phyloP scores from a whole-genome alignment of 164 flowering plant genomes.

The Liquidambar formosana region DNA sequence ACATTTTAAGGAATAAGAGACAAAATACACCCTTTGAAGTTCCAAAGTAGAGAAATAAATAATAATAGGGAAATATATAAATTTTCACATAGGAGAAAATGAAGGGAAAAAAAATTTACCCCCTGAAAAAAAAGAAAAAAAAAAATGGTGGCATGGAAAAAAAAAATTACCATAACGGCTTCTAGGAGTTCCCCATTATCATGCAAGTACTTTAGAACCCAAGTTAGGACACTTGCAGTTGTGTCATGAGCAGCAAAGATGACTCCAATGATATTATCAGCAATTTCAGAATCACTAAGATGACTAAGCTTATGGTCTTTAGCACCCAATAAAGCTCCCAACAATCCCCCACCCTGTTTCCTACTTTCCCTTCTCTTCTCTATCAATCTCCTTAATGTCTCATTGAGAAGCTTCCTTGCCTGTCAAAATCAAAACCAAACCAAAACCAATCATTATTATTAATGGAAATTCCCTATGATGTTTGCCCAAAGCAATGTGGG shows the following conservation, averaged over 20 bases:
- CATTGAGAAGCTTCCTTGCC: slow-evolving; percentile 71
- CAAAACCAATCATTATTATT: too few species aligned
- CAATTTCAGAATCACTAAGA: slow-evolving; percentile 69
- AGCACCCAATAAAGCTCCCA: slow-evolving; percentile 42
- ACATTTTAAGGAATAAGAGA: too few species aligned
- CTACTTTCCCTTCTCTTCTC: slow-evolving; percentile 51
- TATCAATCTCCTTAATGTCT: slow-evolving; percentile 49
- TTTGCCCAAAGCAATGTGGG: too few species aligned
- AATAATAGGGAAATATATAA: too few species aligned
- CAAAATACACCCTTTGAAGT: too few species aligned
- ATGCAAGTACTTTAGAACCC: slow-evolving; percentile 75
- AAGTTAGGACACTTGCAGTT: slow-evolving; percentile 85
- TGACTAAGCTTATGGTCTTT: slow-evolving; percentile 19
- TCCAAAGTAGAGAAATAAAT: too few species aligned
- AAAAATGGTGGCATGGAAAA: not conserved
- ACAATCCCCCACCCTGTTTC: slow-evolving; percentile 39
- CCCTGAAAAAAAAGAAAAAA: not conserved
- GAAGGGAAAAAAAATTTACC: too few species aligned
- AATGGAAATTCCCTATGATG: too few species aligned
- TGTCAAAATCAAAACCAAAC: slow-evolving; percentile 17
- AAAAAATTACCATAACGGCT: slow-evolving; percentile 58
- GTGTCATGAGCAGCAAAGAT: slow-evolving; percentile 95
- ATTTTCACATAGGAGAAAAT: slow-evolving; percentile 1
- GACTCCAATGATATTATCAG: slow-evolving; percentile 86
- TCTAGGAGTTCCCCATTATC: slow-evolving; percentile 55